Base-by-base conservation (phyloP, 1,284 basidiomycete genomes). In the Leccinum idahoense region DNA sequence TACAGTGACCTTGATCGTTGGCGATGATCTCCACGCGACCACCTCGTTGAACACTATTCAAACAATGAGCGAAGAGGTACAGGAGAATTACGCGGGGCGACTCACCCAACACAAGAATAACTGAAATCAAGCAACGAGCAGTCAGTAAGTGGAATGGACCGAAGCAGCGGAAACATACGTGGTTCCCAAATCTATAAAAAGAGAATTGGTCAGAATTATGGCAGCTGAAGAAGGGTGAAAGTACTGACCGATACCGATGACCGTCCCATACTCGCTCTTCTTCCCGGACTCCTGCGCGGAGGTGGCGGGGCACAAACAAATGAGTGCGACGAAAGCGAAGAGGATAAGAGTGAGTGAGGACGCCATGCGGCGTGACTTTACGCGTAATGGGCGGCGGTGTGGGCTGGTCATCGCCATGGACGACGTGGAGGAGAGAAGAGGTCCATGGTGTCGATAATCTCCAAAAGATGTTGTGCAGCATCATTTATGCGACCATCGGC, bases 1-100 rank as follows among this genome's bases (percentile, higher is more conserved):
- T 97, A 79, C 94, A 92, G 80, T 97, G 92, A 77, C 95, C 95
- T 77, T 97, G 94, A 82, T 96, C 95, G 80, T 97, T 97, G 76
- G 95, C 93, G 73, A 96, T 95, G 71, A 96, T 97, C 79, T 98
- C 94, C 51, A 97, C 94, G 70, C 92, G 91, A 70, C 94, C 95
- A 65, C 90, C 90, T 64, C 90, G 90, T 79, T 95, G 93, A 62
- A 98, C 93, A 83, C 94, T 93, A 68, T 8, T 1, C 62, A 57
- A 59, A 44, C 29, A 12, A 64, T 62, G 29, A 66, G 49, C 10
- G 1, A 49, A 23, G 7, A 56, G 1, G 12, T 1, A 2, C 3
- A 26, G 15, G 2, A 3, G 15, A 2, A 2, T 4, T 12, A 11
- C 15, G 12, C 1, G 18, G 62, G 54, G 6, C 2, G 4, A 77